Conservation (phyloP, 768 basidiomycete species). For the Tubosaeta brunneosetosa region DNA sequence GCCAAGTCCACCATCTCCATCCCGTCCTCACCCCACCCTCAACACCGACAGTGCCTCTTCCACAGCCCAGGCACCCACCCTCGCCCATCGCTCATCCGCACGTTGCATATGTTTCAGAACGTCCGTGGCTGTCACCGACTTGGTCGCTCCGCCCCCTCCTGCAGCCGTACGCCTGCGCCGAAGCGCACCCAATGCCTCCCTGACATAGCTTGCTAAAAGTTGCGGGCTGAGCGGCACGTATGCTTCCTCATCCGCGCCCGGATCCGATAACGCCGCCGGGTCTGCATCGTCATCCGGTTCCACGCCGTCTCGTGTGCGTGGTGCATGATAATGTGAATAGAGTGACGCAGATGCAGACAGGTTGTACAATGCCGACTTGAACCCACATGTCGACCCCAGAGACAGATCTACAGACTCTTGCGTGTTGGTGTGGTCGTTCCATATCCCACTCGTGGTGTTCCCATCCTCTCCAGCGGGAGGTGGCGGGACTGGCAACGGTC, state of each 20-base stretch:
- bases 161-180: conserved; percentile 10
- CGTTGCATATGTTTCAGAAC: conserved; percentile 43
- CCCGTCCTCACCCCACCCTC: not conserved
- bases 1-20: not conserved
- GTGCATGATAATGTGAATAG: conserved; percentile 24
- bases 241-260: conserved; percentile 49
- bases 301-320: conserved; percentile 5
- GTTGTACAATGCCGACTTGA: not conserved
- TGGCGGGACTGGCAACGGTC: conserved; percentile 28
- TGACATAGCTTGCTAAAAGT: conserved; percentile 46
- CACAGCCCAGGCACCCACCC: conserved; percentile 59
- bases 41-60: conserved; percentile 51
- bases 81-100: conserved; percentile 61
- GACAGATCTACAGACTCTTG: not conserved
- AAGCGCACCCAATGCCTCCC: conserved; percentile 40
- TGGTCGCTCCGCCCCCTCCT: conserved; percentile 7
- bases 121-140: conserved; percentile 37
- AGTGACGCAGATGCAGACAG: conserved; percentile 19
- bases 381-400: not conserved
- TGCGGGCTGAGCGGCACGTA: conserved; percentile 58
- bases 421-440: conserved; percentile 38
- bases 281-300: conserved; percentile 35
- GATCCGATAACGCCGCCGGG: conserved; percentile 53
- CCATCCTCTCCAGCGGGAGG: not conserved
- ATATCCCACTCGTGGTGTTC: conserved; percentile 36